These are phyloP conservation scores for Ceratocystis ficicola DNA, from an alignment of 2,329 filamentous ascomycete species.

Conservation along the genomic window DNA sequence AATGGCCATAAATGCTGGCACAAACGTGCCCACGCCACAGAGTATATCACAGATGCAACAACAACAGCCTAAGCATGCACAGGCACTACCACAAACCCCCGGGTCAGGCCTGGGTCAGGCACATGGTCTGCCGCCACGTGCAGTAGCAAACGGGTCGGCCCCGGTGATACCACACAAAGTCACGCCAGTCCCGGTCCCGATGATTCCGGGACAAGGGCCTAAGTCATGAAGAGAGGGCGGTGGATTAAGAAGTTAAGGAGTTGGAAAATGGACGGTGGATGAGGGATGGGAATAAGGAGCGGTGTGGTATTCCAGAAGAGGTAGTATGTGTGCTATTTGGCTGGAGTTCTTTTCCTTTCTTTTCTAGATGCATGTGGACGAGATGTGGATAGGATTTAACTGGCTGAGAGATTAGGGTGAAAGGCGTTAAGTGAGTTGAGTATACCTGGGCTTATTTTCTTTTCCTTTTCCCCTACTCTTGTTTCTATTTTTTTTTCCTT, in stretches of 20 bases:
- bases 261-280: not conserved
- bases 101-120: not conserved
- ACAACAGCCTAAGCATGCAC: not conserved
- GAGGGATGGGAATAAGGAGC: not conserved
- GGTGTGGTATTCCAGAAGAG: not conserved
- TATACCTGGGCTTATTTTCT: not conserved
- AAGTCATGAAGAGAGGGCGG: not conserved
- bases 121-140: conserved; percentile 21
- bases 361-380: not conserved
- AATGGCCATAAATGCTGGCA: conserved; percentile 27
- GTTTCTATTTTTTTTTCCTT: conserved; percentile 1
- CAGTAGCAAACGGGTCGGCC: conserved; percentile 23
- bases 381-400: not conserved
- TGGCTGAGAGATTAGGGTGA: no score
- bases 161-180: conserved; percentile 33
- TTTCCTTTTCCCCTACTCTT: not conserved
- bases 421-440: not conserved
- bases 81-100: not conserved
- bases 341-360: not conserved
- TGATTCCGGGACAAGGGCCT: conserved; percentile 28
- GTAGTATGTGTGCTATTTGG: not conserved
- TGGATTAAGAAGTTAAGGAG: not conserved
- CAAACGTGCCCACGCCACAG: conserved; percentile 25
- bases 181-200: conserved; percentile 35
- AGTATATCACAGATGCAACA: not conserved